Evolutionary conservation across 192 early-diverging fungal species (phyloP).

Genomic region (Mortierella alpina): DNA sequence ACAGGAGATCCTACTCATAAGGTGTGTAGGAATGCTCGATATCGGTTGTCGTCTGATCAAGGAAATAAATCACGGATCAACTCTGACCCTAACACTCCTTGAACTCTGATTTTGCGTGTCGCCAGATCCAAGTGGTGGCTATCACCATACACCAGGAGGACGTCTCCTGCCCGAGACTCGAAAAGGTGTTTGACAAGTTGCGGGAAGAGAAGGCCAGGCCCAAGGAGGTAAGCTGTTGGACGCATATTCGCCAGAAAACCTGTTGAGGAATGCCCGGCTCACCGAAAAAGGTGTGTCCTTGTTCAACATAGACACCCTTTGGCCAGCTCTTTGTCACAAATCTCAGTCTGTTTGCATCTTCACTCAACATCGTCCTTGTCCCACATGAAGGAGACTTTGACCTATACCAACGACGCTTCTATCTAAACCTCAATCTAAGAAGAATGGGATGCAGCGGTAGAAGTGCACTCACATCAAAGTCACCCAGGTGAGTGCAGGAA

Average conservation of each 20-base stretch:
- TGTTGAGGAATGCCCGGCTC: neutral
- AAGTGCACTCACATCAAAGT: constrained; percentile 60
- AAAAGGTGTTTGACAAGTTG: constrained; percentile 41
- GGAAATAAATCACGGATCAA: neutral
- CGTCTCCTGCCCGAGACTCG: constrained; percentile 37
- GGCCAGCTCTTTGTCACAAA: constrained; percentile 62
- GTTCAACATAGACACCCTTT: constrained; percentile 50
- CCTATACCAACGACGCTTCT: constrained; percentile 54
- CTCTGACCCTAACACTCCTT: neutral
- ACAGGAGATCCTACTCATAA: constrained; percentile 45
- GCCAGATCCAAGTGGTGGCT: constrained; percentile 21
- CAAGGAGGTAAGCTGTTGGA: constrained; percentile 28
- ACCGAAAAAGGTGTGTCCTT: neutral
- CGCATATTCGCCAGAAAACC: neutral
- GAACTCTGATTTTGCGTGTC: no score
- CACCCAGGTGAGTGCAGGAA: constrained; percentile 49
- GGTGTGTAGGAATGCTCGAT: constrained; percentile 2
- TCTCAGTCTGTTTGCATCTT: constrained; percentile 56
- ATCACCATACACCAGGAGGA: constrained; percentile 39
- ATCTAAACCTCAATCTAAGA: constrained; percentile 63
- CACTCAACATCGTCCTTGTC: constrained; percentile 62
- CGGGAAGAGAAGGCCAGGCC: constrained; percentile 28
- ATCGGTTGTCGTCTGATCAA: neutral
- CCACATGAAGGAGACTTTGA: constrained; percentile 62
- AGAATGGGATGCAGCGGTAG: constrained; percentile 63